Evolutionary conservation across 371 early-diverging fungal genomes (phyloP), one percentile per base, ranked within the genome.

Genomic region (Mortierella sp.): DNA sequence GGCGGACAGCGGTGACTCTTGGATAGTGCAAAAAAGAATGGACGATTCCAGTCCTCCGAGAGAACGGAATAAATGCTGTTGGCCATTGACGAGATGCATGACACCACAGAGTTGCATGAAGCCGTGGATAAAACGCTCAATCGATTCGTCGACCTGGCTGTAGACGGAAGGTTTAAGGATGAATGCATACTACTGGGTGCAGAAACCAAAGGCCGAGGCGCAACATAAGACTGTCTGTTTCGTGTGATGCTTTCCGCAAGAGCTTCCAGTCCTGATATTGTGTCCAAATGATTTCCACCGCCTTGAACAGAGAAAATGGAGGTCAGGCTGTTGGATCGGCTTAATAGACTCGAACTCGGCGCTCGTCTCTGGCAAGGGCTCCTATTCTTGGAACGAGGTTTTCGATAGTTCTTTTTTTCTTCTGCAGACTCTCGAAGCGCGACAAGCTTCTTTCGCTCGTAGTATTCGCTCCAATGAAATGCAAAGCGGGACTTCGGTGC

Each of bases 1-100:
- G 21, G 72, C 0, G 83, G 83, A 38, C 68, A 82, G 50, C 79
- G 75, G 14, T 26, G 70, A n/a, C 83, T 82, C 73, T 72, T 82
- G 50, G 82, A 72, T 26, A 50, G 75, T 5, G 72, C 60, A 45
- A 60, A 82, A 63, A 75, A 82, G 11, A 65, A n/a, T 0, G 82
- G 79, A 7, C 82, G 71, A 24, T 78, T 71, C 82, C 82, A 82
- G n/a, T 75, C 75, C 31, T 78, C 82, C 7, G 79, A 82, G 44
- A 82, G 70, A 16, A 70, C 54, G 24, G 82, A 78, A 55, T 82
- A 82, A 68, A 82, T 72, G 21, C 82, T 82, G 57, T 75, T 74
- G 13, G 79, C 74, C 28, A 75, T n/a, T 47, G 78, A 78, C 0
- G 82, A 82, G 24, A 31, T 63, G 0, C 72, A 48, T 6, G 81